Conservation (phyloP, 2,329 filamentous ascomycete species). For the Leptographium wingfieldii region DNA sequence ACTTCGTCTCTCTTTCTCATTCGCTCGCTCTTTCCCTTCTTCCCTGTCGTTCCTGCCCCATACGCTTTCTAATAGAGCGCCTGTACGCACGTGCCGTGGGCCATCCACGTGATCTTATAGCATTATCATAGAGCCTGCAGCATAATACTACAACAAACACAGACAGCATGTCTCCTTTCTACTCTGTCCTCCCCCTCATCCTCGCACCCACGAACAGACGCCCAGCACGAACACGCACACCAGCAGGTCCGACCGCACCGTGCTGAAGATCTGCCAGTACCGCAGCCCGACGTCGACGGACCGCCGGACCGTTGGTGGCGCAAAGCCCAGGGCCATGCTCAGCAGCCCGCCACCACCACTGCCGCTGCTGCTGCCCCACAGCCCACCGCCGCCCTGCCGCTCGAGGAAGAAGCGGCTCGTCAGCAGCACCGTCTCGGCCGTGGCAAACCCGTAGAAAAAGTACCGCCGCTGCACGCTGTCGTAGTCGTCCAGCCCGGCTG, state of each 20-base stretch:
- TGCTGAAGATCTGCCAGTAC: constrained; percentile 60
- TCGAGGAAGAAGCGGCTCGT: constrained; percentile 60
- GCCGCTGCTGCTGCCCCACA: neutral
- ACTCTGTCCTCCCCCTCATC: too few relatives aligned
- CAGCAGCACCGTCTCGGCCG: constrained; percentile 60
- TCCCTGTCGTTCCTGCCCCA: too few relatives aligned
- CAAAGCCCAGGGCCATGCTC: constrained; percentile 48
- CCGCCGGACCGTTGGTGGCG: constrained; percentile 51
- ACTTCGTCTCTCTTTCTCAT: neutral
- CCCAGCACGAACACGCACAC: constrained; percentile 67
- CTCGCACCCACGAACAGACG: constrained; percentile 33
- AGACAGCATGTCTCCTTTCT: too few relatives aligned
- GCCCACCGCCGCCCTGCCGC: constrained; percentile 25
- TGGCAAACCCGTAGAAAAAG: constrained; percentile 74
- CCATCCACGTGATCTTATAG: neutral
- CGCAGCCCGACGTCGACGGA: constrained; percentile 49
- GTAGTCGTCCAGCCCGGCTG: constrained; percentile 11
- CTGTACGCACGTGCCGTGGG: too few relatives aligned
- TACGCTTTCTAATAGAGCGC: too few relatives aligned
- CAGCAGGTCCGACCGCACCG: constrained; percentile 61
- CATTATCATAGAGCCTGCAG: too few relatives aligned
- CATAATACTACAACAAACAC: too few relatives aligned
- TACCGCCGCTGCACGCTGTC: constrained; percentile 9
- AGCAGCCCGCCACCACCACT: constrained; percentile 38
- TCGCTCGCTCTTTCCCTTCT: too few relatives aligned